These are phyloP conservation scores for Paecilomyces niveus DNA, from an alignment of 2,329 filamentous ascomycete genomes.

Conservation along the genomic window DNA sequence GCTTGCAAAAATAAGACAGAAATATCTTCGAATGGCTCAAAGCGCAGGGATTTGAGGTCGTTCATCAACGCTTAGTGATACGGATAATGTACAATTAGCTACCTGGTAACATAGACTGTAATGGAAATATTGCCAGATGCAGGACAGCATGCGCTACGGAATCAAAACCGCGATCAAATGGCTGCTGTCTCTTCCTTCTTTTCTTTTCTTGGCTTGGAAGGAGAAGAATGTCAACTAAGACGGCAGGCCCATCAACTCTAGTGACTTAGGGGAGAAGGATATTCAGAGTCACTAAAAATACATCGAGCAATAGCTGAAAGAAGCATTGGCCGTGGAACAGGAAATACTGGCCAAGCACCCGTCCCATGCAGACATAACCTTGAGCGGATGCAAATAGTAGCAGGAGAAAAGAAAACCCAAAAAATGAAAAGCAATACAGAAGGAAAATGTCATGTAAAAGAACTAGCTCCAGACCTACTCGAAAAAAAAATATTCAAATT, in stretches of 20 bases:
- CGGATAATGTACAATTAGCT: background rate
- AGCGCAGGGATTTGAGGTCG: conserved; percentile 10
- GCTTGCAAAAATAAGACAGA: conserved; percentile 25
- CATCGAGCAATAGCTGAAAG: background rate
- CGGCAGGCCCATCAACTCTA: background rate
- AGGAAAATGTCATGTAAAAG: background rate
- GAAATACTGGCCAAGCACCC: background rate
- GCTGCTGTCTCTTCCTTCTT: background rate
- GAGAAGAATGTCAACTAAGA: background rate
- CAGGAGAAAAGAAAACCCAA: background rate
- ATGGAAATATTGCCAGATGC: background rate
- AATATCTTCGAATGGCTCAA: conserved; percentile 27
- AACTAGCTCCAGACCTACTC: background rate
- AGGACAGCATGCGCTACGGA: background rate
- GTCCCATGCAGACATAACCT: background rate
- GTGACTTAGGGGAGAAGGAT: background rate
- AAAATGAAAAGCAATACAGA: background rate
- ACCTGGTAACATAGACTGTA: background rate
- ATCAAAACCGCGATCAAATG: background rate
- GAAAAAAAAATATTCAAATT: background rate
- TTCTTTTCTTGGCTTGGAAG: background rate
- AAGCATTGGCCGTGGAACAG: background rate
- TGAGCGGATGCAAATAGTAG: background rate
- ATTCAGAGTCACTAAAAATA: background rate
- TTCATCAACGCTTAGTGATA: background rate